Evolutionary conservation across 768 basidiomycete genomes (phyloP), one percentile per base, ranked within the genome.

Genomic region (Multifurca ochricompacta): DNA sequence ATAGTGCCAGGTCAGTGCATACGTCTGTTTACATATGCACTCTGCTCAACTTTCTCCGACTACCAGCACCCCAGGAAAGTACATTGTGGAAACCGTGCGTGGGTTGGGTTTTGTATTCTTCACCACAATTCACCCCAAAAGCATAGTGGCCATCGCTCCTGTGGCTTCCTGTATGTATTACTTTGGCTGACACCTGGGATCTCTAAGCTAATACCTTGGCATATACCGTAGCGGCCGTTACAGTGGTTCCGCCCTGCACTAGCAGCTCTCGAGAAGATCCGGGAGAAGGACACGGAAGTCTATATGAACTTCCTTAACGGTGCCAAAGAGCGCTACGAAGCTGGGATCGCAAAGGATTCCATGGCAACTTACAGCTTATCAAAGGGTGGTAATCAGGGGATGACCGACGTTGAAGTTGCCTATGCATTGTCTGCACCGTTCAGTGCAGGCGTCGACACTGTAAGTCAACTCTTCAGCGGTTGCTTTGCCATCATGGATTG

Each of bases 181-280:
- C 6, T 25, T 51, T 11, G 8, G 6, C 32, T 35, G 3, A 5
- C 4, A 32, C 30, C n/a, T n/a, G 13, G 1, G 14, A 36, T 14
- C n/a, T 19, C 7, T 13, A 25, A 25, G 5, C 25, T 19, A 19
- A 14, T 27, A 13, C 13, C 9, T 11, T 7, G 27, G 25, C 23
- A 10, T 39, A 4, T 14, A 6, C 3, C 21, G 35, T 23, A 58
- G 43, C 45, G 42, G n/a, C 47, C 47, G 4, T 28, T 58, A 6
- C 57, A 58, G 31, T 58, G 57, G 57, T 58, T 58, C 42, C 57
- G 57, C 41, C 27, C 44, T 23, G 40, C 23, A 5, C 34, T 45
- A 3, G 19, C 25, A 9, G 6, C 13, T 18, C 35, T 45, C 8
- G 54, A 59, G 21, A 28, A 27, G 16, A 35, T 31, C 21, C 44